Evolutionary conservation across 495 filamentous ascomycete genomes (phyloP).

Genomic region (Penicillium coffeae): DNA sequence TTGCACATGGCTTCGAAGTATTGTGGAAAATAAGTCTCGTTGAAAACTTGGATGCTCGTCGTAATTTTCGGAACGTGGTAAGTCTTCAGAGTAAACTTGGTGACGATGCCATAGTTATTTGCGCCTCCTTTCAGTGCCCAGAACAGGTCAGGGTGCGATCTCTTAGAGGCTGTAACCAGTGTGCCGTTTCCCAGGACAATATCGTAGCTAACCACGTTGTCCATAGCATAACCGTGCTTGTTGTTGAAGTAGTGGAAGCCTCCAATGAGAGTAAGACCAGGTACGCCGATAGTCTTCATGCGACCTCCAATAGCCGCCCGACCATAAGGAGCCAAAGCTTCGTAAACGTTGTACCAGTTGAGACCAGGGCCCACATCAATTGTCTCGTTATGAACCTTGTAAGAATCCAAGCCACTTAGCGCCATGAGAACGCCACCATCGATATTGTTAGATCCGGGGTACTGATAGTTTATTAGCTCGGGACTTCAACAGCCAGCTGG

Average conservation of each 20-base stretch:
- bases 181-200: conserved; percentile 31
- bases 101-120: conserved; percentile 44
- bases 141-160: conserved; percentile 29
- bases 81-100: conserved; percentile 43
- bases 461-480: conserved; percentile 11
- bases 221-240: conserved; percentile 41
- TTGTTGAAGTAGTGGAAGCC: conserved; percentile 42
- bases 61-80: conserved; percentile 36
- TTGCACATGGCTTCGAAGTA: conserved; percentile 20
- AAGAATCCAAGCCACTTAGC: conserved; percentile 10
- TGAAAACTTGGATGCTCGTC: conserved; percentile 32
- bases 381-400: conserved; percentile 13
- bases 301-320: conserved; percentile 33
- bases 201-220: conserved; percentile 29
- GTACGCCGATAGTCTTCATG: conserved; percentile 38
- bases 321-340: conserved; percentile 29
- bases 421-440: conserved; percentile 24
- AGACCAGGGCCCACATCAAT: conserved; percentile 35
- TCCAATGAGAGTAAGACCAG: conserved; percentile 31
- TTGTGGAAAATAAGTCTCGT: conserved; percentile 20
- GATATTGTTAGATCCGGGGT: conserved; percentile 30
- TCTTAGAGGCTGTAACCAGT: conserved; percentile 20
- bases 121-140: conserved; percentile 39
- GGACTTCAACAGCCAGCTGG: too few species aligned
- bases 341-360: conserved; percentile 39